Base-by-base conservation (phyloP, 169 alveolate species). In the Neospora caninum region DNA sequence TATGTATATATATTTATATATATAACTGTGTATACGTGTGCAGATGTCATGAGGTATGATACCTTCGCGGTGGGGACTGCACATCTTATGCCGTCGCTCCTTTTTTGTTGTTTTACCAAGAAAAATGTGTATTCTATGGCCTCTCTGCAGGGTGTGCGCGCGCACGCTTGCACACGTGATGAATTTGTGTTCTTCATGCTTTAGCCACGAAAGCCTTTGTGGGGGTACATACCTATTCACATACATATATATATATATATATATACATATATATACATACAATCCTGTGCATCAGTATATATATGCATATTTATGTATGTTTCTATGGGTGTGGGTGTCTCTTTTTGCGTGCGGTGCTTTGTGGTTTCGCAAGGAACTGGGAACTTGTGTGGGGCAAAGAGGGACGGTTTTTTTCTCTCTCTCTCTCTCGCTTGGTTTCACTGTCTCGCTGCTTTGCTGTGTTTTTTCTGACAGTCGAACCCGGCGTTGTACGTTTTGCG, bases 401-500 rank as follows among this genome's bases (percentile, higher is more conserved):
- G n/a, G n/a, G n/a, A n/a, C n/a, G n/a, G n/a, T n/a, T n/a, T n/a
- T n/a, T n/a, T n/a, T n/a, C n/a, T n/a, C n/a, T n/a, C n/a, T n/a
- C n/a, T n/a, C n/a, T n/a, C n/a, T n/a, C n/a, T n/a, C n/a, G n/a
- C n/a, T n/a, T n/a, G n/a, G n/a, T n/a, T n/a, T n/a, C n/a, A n/a
- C n/a, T n/a, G n/a, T n/a, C n/a, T n/a, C n/a, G n/a, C n/a, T n/a
- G n/a, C n/a, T n/a, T n/a, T n/a, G n/a, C n/a, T n/a, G n/a, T n/a
- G n/a, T 73, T 16, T 34, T 18, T 18, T n/a, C 39, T 73, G 4
- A 0, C 91, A 91, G 94, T 99, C 99, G 69, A 99, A 99, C 93
- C 99, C 99, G 1, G 99, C 99, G 34, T 95, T 99, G 93, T 99
- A 99, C 96, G 99, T 99, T 38, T 94, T 99, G 93, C 97, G 99